Conservation (phyloP, 805 yeast genomes). For the Wickerhamiella slavikovae region DNA sequence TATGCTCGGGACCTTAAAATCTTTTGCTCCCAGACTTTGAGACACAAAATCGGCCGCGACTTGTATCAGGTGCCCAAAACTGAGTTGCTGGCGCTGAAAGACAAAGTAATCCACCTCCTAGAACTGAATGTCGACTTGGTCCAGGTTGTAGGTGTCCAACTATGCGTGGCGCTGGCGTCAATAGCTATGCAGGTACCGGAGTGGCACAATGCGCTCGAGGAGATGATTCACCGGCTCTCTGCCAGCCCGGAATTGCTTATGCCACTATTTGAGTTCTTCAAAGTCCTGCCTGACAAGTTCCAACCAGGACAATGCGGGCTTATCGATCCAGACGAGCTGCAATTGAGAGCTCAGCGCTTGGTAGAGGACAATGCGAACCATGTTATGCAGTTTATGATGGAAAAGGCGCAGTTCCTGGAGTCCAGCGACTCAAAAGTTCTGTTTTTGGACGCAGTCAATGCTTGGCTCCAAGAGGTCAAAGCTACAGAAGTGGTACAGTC, state of each 20-base stretch:
- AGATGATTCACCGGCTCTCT: constrained; percentile 30
- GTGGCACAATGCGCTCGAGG: constrained; percentile 57
- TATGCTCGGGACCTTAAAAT: constrained; percentile 38
- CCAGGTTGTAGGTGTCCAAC: constrained; percentile 58
- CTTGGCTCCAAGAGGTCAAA: constrained; percentile 83
- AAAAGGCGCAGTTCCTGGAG: constrained; percentile 21
- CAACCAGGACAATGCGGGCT: constrained; percentile 59
- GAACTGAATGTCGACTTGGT: constrained; percentile 23
- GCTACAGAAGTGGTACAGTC: constrained; percentile 44
- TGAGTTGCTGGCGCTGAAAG: constrained; percentile 40
- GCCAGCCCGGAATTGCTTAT: constrained; percentile 22
- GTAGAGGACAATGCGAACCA: constrained; percentile 45
- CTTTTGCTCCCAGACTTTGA: constrained; percentile 79
- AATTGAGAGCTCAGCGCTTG: constrained; percentile 35
- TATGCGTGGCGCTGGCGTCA: constrained; percentile 64
- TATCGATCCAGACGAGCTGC: constrained; percentile 6
- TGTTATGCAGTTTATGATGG: constrained; percentile 41
- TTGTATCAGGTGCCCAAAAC: constrained; percentile 50
- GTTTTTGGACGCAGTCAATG: constrained; percentile 55
- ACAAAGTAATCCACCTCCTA: constrained; percentile 40
- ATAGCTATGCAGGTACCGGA: constrained; percentile 53
- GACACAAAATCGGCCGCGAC: constrained; percentile 73
- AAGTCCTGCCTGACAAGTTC: constrained; percentile 81
- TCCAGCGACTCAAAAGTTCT: constrained; percentile 16
- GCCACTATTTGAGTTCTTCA: constrained; percentile 50